Percentiles rank a stretch among this genome's conserved stretches.
These are phyloP conservation scores for Petasospora fabianii DNA, from an alignment of 1,139 yeast species.

Conservation along the genomic window DNA sequence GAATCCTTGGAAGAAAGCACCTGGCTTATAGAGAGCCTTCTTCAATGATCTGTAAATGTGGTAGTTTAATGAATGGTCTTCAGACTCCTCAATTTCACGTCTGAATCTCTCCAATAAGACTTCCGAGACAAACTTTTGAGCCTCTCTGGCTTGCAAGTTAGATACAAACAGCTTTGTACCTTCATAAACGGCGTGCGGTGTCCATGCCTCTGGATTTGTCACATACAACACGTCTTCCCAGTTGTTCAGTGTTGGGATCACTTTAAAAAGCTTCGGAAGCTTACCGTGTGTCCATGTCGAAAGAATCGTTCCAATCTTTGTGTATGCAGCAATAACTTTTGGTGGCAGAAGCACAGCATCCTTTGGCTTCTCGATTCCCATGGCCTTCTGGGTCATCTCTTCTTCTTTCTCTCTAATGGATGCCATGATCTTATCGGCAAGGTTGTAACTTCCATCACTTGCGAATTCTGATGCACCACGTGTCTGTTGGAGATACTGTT, in stretches of 20 bases:
- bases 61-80: conserved; percentile 64
- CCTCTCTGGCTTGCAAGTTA: conserved; percentile 80
- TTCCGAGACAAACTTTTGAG: conserved; percentile 74
- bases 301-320: conserved; percentile 83
- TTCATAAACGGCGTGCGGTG: conserved; percentile 94
- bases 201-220: conserved; percentile 90
- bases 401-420: conserved; percentile 73
- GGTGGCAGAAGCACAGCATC: conserved; percentile 82
- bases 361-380: conserved; percentile 27
- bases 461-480: conserved; percentile 34
- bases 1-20: conserved; percentile 96
- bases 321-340: conserved; percentile 90
- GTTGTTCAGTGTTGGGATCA: conserved; percentile 83
- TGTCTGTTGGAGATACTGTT: conserved; percentile 52
- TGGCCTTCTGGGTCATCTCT: conserved; percentile 25
- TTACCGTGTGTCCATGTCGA: conserved; percentile 95
- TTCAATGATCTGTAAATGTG: conserved; percentile 89
- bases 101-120: conserved; percentile 85
- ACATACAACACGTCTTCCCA: conserved; percentile 96
- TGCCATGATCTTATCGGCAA: conserved; percentile 91
- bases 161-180: conserved; percentile 94
- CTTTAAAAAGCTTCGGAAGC: conserved; percentile 90
- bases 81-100: conserved; percentile 74
- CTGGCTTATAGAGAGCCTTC: conserved; percentile 92
- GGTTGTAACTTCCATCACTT: conserved; percentile 49